Conservation (phyloP, 1,139 yeast genomes). For the Lodderomyces jiufengensis region DNA sequence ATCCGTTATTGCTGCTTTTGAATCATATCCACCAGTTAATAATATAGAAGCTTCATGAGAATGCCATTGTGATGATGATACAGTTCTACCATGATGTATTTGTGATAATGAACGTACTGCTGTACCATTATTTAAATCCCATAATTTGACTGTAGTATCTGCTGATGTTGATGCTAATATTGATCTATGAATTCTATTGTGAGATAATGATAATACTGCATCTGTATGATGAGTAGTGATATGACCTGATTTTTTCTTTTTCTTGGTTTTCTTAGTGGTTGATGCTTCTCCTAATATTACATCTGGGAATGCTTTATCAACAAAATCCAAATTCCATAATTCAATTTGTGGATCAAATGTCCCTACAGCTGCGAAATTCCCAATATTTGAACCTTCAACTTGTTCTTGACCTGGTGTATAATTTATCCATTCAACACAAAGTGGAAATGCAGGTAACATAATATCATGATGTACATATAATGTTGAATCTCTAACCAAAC, state of each 20-base stretch:
- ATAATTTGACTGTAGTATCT: conserved; percentile 86
- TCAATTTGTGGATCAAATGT: conserved; percentile 98
- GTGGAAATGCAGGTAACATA: conserved; percentile 95
- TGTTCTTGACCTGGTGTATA: conserved; percentile 52
- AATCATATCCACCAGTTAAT: conserved; percentile 91
- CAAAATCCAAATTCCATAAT: conserved; percentile 89
- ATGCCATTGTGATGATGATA: conserved; percentile 88
- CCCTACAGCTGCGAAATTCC: conserved; percentile 94
- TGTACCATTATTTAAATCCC: conserved; percentile 79
- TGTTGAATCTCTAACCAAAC: conserved; percentile 66
- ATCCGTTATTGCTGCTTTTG: conserved; percentile 74
- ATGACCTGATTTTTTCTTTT: conserved; percentile 47
- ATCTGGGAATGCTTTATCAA: conserved; percentile 95
- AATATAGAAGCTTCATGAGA: conserved; percentile 70
- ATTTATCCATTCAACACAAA: conserved; percentile 94
- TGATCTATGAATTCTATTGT: conserved; percentile 77
- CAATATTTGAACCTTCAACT: conserved; percentile 42
- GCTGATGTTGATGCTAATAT: conserved; percentile 94
- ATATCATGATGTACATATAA: conserved; percentile 94
- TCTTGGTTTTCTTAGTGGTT: conserved; percentile 38
- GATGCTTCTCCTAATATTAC: conserved; percentile 81
- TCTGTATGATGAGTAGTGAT: conserved; percentile 84
- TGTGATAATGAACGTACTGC: conserved; percentile 69
- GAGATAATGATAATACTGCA: conserved; percentile 85
- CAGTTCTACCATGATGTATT: conserved; percentile 67